Percentiles rank a stretch among this genome's conserved stretches.
These are phyloP conservation scores for Linnemannia exigua DNA, from an alignment of 192 early-diverging fungal genomes.

Conservation along the genomic window DNA sequence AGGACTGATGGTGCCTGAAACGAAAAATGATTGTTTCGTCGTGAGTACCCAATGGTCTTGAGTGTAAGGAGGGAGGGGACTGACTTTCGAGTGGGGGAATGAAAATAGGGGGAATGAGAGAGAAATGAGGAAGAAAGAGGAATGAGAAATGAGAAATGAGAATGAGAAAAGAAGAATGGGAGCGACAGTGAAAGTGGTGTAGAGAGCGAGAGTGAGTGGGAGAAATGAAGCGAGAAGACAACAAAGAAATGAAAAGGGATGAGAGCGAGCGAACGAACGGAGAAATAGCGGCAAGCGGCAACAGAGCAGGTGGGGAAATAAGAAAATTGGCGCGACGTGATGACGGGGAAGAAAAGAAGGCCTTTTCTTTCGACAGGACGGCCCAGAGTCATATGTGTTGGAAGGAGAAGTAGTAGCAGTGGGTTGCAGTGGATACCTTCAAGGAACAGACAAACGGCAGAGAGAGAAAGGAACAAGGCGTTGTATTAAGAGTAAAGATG, in stretches of 20 bases:
- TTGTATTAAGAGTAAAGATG: not conserved
- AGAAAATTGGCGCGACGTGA: not conserved
- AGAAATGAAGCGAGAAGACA: not conserved
- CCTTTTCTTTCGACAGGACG: not conserved
- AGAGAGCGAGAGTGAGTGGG: not conserved
- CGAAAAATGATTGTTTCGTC: not conserved
- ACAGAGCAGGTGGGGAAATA: not conserved
- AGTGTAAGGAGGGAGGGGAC: not conserved
- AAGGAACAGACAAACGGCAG: too few relatives aligned
- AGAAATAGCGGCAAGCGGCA: not conserved
- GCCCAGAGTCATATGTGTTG: not conserved
- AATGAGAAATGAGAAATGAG: not conserved
- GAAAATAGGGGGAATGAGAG: not conserved
- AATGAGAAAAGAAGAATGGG: not conserved
- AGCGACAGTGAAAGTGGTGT: not conserved
- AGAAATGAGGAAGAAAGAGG: not conserved
- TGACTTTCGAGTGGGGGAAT: not conserved
- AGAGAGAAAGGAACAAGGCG: too few relatives aligned
- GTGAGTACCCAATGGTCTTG: not conserved
- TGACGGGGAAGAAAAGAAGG: not conserved
- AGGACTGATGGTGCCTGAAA: not conserved
- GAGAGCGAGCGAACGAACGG: not conserved
- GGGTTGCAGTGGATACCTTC: too few relatives aligned
- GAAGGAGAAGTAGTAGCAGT: too few relatives aligned
- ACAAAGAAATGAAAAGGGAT: not conserved